Percentiles rank a stretch among this genome's conserved stretches.
phyloP scores from a whole-genome alignment of 2,329 filamentous ascomycete species.

The Magnaporthiopsis rhizophila region DNA sequence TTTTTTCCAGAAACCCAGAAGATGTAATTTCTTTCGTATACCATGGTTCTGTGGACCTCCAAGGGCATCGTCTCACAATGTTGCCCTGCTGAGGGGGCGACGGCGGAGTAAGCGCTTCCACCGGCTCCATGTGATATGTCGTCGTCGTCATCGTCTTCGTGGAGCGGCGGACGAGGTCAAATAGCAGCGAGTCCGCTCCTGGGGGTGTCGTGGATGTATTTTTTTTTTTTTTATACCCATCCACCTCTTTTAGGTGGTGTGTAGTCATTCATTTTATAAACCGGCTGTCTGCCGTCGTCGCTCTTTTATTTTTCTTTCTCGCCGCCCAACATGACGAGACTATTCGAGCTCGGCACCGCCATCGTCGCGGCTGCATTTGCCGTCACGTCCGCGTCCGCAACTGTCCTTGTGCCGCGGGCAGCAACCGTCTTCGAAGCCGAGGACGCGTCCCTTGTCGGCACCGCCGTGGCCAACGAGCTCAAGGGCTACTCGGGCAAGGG shows the following conservation, averaged over 20 bases:
- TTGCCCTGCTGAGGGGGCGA: background rate
- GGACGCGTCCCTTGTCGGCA: constrained; percentile 30
- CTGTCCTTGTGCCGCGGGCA: background rate
- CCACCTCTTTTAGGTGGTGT: background rate
- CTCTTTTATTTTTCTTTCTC: background rate
- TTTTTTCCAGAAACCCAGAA: background rate
- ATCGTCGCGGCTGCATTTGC: background rate
- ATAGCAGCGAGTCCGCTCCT: background rate
- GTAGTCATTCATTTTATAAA: background rate
- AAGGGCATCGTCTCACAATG: background rate
- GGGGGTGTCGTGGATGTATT: background rate
- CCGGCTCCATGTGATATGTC: too few relatives aligned
- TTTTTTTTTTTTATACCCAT: background rate
- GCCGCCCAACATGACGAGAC: background rate
- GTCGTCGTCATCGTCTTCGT: background rate
- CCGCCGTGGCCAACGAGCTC: constrained; percentile 28
- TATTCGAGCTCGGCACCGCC: background rate
- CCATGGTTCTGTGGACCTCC: background rate
- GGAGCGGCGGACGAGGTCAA: background rate
- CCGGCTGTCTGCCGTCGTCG: background rate
- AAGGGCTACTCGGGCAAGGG: constrained; percentile 34
- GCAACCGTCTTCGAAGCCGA: constrained; percentile 27
- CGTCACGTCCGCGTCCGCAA: background rate
- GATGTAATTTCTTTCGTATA: too few relatives aligned
- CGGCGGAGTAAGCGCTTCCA: background rate